Percentiles rank a stretch among this genome's conserved stretches.
Conservation (phyloP, 2,329 filamentous ascomycete genomes). For the Botryotinia narcissicola region DNA sequence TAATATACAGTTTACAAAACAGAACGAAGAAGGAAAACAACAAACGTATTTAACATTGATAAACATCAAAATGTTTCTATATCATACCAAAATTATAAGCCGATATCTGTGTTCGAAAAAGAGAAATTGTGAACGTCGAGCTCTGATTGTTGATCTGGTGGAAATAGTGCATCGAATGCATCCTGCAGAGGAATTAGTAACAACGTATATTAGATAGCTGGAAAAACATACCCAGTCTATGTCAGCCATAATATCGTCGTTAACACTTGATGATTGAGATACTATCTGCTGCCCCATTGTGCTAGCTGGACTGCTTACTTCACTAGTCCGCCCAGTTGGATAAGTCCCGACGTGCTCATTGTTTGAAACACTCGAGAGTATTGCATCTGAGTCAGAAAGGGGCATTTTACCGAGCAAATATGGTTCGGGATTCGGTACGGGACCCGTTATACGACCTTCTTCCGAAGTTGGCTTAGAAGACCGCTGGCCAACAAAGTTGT, state of each 20-base stretch:
- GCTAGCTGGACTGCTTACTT: not conserved
- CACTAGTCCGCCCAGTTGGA: not conserved
- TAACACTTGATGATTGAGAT: not conserved
- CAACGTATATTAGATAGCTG: not conserved
- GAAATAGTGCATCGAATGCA: conserved; percentile 38
- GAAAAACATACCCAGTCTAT: conserved; percentile 62
- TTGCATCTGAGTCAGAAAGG: not conserved
- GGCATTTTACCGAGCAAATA: not conserved
- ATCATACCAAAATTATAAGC: not conserved
- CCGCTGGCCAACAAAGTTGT: conserved; percentile 40
- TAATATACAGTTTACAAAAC: not conserved
- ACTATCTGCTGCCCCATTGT: not conserved
- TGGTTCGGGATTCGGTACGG: not conserved
- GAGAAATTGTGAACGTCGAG: not conserved
- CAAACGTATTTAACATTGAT: not conserved
- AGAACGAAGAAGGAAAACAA: not conserved
- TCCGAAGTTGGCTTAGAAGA: not conserved
- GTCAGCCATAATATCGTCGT: conserved; percentile 47
- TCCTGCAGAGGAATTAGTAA: conserved; percentile 25
- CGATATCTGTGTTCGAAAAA: not conserved
- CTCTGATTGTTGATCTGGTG: conserved; percentile 30
- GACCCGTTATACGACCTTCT: not conserved
- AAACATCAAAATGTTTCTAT: not conserved
- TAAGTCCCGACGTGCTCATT: not conserved
- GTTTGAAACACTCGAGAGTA: not conserved